Evolutionary conservation across 257 asterid genomes (phyloP).

Genomic region (Solanum chiquidenum): DNA sequence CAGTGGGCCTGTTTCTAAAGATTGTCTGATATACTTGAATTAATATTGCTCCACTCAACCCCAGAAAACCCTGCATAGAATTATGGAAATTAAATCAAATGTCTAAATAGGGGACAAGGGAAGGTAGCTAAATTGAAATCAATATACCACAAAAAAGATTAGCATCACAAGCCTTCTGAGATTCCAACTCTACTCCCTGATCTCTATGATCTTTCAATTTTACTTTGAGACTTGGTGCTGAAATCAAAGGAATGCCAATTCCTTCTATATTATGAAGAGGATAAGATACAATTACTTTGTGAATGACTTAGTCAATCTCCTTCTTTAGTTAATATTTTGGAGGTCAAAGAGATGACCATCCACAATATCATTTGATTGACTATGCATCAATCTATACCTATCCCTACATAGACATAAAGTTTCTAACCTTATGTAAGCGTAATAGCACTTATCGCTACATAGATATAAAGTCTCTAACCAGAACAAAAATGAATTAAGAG

Average conservation of each 20-base stretch:
- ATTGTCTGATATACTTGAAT: conserved; percentile 65
- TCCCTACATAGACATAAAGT: not conserved
- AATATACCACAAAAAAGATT: not conserved
- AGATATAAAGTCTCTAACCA: not conserved
- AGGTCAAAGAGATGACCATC: not conserved
- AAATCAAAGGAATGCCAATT: not conserved
- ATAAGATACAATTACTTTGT: not conserved
- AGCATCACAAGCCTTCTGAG: not conserved
- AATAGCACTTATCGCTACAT: not conserved
- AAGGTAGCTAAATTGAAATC: not conserved
- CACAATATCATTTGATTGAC: not conserved
- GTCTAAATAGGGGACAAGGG: not conserved
- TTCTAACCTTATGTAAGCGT: not conserved
- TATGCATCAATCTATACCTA: not conserved
- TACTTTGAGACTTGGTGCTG: not conserved
- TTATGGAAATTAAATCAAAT: not conserved
- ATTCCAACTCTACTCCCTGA: not conserved
- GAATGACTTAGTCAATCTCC: not conserved
- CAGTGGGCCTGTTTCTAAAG: conserved; percentile 62
- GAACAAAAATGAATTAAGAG: not conserved
- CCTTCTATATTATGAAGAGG: not conserved
- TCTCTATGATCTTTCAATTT: not conserved
- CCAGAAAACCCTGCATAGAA: conserved; percentile 71
- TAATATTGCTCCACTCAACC: conserved; percentile 84
- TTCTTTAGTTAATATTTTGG: not conserved